Base-by-base conservation (phyloP, 1,139 yeast species). In the Pichia sp. region DNA sequence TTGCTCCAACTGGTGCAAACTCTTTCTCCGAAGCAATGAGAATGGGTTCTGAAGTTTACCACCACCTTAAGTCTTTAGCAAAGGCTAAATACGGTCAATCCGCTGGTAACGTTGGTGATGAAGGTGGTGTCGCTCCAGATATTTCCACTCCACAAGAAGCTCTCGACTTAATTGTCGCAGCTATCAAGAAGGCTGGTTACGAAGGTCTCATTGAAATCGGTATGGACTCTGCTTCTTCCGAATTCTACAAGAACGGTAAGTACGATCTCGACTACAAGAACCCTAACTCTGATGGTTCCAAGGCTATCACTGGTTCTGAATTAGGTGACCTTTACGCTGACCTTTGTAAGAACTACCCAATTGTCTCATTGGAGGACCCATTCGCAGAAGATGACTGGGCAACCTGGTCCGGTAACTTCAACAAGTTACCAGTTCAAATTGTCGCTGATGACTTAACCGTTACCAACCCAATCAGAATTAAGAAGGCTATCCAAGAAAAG, bases 91-190 rank as follows among this genome's bases (percentile, higher is more conserved):
- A 87, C 77, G 97, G 97, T 63, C 80, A 83, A 62, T 80, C 94
- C 48, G 97, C 97, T 58, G 96, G 95, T 70, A 88, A 88, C 72
- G 96, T 88, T 62, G 97, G 97, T 77, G 97, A 88, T 69, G 96
- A 88, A 75, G 96, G 97, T 79, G 97, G 97, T 76, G 95, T 88
- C 73, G 96, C 96, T 57, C 97, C 97, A 66, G 84, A 85, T 68
- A 78, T 88, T 56, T 74, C 80, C 51, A 75, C 94, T 55, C 87
- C 97, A 61, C 84, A 77, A 66, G 96, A 88, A 74, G 96, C 96
- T 53, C 73, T 88, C 55, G 95, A 87, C 70, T 80, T 88, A 65
- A 85, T 88, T 64, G 74, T 77, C 55, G 79, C 68, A 50, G 85
- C 96, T 60, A 87, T 88, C 64, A 83, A 78, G 62, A 65, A 69